These are phyloP conservation scores for Boletus rubescentipes DNA, from an alignment of 768 basidiomycete species.

Conservation along the genomic window DNA sequence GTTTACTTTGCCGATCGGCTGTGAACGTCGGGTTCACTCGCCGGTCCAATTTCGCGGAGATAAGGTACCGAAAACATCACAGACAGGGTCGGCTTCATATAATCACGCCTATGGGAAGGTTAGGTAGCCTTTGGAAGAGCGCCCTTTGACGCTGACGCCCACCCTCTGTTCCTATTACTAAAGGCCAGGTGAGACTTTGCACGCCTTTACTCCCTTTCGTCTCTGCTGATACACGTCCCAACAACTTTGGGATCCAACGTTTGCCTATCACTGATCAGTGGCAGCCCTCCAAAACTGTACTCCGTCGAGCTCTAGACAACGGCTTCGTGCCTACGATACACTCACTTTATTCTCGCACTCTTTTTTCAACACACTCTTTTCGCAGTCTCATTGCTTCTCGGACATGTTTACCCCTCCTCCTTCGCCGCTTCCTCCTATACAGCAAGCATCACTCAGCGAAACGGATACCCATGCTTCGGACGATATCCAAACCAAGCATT, in stretches of 20 bases:
- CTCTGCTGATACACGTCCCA: slow-evolving; percentile 7
- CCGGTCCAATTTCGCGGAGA: slow-evolving; percentile 29
- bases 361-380: slow-evolving; percentile 32
- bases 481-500: slow-evolving; percentile 1
- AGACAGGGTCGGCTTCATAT: slow-evolving; percentile 3
- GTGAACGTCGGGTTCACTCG: background rate
- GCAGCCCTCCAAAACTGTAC: background rate
- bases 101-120: slow-evolving; percentile 16
- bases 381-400: background rate
- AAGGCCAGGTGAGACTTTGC: slow-evolving; percentile 8
- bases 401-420: slow-evolving; percentile 45
- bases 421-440: slow-evolving; percentile 35
- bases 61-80: slow-evolving; percentile 8
- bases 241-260: slow-evolving; percentile 3
- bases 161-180: slow-evolving; percentile 1
- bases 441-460: slow-evolving; percentile 5
- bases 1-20: slow-evolving; percentile 12
- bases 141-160: slow-evolving; percentile 2
- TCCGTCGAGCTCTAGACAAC: background rate
- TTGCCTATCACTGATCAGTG: background rate
- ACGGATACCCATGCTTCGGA: background rate
- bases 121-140: background rate
- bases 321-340: slow-evolving; percentile 15
- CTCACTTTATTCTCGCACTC: slow-evolving; percentile 22
- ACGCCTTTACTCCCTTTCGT: background rate